A percentile compares a stretch with the other conserved stretches of the same genome.
Conservation (phyloP, 495 filamentous ascomycete species). For the Aspergillus funiculosus region DNA sequence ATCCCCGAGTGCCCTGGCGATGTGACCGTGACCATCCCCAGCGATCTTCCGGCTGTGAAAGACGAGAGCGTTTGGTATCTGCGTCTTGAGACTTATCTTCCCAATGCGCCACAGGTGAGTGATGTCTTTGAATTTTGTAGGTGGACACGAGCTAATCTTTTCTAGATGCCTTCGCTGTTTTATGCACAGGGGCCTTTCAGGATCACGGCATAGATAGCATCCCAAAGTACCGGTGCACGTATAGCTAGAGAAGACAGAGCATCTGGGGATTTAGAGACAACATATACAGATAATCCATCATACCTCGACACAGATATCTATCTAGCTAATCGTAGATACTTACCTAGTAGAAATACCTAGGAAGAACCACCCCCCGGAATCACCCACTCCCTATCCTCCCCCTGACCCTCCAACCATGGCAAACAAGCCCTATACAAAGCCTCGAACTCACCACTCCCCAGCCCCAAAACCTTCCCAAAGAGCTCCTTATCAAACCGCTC, state of each 20-base stretch:
- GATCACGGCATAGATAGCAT: background rate
- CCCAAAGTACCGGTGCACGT: too few relatives aligned
- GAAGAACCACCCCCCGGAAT: constrained; percentile 6
- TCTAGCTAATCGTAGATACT: too few relatives aligned
- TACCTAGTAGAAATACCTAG: too few relatives aligned
- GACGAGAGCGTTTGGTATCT: constrained; percentile 35
- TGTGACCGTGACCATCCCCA: constrained; percentile 28
- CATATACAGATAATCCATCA: too few relatives aligned
- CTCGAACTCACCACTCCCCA: constrained; percentile 24
- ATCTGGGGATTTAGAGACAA: too few relatives aligned
- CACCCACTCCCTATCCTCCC: constrained; percentile 30
- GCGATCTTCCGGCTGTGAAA: constrained; percentile 25
- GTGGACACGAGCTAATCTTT: background rate
- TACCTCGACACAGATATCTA: background rate
- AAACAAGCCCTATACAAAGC: constrained; percentile 24
- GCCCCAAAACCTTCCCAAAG: constrained; percentile 19
- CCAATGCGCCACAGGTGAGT: constrained; percentile 33
- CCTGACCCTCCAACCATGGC: constrained; percentile 31
- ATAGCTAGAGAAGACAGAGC: too few relatives aligned
- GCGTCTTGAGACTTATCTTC: constrained; percentile 23
- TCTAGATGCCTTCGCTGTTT: constrained; percentile 31
- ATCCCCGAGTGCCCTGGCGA: constrained; percentile 19
- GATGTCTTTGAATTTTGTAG: background rate
- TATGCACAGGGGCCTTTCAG: constrained; percentile 31
- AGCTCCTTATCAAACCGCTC: constrained; percentile 18